These are phyloP conservation scores for Lipomyces yamanashiensis DNA, from an alignment of 805 yeast genomes.

Conservation along the genomic window DNA sequence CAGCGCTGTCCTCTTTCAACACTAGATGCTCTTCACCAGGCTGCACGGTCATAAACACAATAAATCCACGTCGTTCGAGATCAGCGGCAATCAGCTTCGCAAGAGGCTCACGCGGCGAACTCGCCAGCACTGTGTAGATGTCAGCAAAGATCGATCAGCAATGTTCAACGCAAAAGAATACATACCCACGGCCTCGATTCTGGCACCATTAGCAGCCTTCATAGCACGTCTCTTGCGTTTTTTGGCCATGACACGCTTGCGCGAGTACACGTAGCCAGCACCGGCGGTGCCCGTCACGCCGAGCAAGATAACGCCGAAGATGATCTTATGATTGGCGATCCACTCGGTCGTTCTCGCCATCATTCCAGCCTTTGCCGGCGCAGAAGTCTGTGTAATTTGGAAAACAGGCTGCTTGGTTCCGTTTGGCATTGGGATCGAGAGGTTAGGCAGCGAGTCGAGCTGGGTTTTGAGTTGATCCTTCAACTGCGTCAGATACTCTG, in stretches of 20 bases:
- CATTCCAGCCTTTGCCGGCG: conserved; percentile 1
- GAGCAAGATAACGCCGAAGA: conserved; percentile 22
- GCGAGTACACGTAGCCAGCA: conserved; percentile 18
- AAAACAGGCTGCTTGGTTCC: conserved; percentile 6
- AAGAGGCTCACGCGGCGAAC: conserved; percentile 76
- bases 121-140: conserved; percentile 55
- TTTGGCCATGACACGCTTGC: conserved; percentile 12
- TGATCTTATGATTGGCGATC: conserved; percentile 30
- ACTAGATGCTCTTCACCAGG: conserved; percentile 60
- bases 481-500: conserved; percentile 26
- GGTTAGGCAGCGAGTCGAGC: conserved; percentile 18
- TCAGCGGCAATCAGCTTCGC: conserved; percentile 73
- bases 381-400: conserved; percentile 16
- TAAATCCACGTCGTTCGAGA: conserved; percentile 76
- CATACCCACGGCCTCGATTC: conserved; percentile 66
- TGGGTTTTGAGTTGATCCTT: conserved; percentile 23
- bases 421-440: conserved; percentile 11
- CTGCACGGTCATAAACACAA: conserved; percentile 76
- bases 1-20: conserved; percentile 61
- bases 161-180: not conserved
- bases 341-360: conserved; percentile 9
- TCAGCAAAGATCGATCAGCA: not conserved
- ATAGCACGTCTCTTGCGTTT: conserved; percentile 56
- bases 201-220: conserved; percentile 67
- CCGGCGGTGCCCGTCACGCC: conserved; percentile 29